Conservation (phyloP, 441 rosid genomes). For the Pelargonium myrrhifolium region DNA sequence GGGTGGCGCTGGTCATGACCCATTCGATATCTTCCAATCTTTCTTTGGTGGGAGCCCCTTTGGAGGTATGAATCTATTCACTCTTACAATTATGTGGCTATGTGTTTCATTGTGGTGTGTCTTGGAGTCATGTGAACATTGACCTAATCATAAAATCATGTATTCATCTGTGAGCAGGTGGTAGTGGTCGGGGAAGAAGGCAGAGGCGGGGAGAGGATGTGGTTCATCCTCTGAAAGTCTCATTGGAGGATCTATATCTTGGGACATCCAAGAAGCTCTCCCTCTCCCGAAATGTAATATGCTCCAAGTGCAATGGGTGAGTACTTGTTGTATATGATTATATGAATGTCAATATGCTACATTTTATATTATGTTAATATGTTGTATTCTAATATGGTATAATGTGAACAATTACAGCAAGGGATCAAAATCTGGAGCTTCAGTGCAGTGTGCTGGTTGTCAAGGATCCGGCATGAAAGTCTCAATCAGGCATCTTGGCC, state of each 20-base stretch:
- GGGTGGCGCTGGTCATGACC: conserved; percentile 22
- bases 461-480: conserved; percentile 82
- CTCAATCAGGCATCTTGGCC: conserved; percentile 83
- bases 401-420: conserved; percentile 65
- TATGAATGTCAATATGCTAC: neutral
- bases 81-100: neutral
- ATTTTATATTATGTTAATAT: neutral
- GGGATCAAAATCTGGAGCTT: conserved; percentile 89
- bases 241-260: conserved; percentile 71
- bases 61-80: too few species aligned
- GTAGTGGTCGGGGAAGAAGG: conserved; percentile 76
- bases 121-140: neutral
- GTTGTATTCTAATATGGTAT: neutral
- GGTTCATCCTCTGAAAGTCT: conserved; percentile 78
- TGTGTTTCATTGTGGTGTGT: too few species aligned
- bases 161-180: conserved; percentile 27
- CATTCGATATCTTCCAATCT: conserved; percentile 25
- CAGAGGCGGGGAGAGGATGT: conserved; percentile 91
- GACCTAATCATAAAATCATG: neutral
- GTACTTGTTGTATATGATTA: conserved; percentile 14
- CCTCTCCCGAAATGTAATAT: conserved; percentile 30
- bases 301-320: conserved; percentile 85
- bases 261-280: conserved; percentile 66
- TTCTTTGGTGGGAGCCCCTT: conserved; percentile 25
- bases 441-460: conserved; percentile 59